A percentile compares a stretch with the other conserved stretches of the same genome.
phyloP scores from a whole-genome alignment of 768 basidiomycete species.

The Pilatotrama ljubarskyi region DNA sequence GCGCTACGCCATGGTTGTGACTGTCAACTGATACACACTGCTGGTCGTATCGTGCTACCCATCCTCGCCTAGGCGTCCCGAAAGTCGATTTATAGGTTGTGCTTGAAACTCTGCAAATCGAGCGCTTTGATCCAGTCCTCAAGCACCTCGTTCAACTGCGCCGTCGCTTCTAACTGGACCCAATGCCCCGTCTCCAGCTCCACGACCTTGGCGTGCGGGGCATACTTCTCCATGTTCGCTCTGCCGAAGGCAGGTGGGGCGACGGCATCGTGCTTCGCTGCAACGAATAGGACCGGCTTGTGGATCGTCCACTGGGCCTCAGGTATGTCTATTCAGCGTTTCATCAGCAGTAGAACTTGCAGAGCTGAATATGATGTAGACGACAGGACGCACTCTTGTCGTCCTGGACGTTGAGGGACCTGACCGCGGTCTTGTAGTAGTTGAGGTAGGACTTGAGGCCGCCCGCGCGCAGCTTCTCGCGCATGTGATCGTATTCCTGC shows the following conservation, averaged over 20 bases:
- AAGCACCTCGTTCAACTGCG: conserved; percentile 36
- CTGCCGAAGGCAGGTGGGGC: conserved; percentile 27
- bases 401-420: conserved; percentile 29
- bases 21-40: background rate
- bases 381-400: conserved; percentile 27
- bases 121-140: conserved; percentile 32
- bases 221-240: conserved; percentile 26
- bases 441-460: conserved; percentile 36
- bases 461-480: conserved; percentile 28
- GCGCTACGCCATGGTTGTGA: background rate
- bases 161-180: conserved; percentile 34
- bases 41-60: background rate
- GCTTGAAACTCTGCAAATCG: background rate
- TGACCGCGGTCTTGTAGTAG: conserved; percentile 37
- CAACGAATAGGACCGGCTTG: conserved; percentile 40
- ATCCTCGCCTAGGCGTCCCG: background rate
- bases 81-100: background rate
- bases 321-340: conserved; percentile 5
- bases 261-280: conserved; percentile 36
- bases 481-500: conserved; percentile 24
- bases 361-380: background rate
- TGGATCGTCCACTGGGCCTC: conserved; percentile 28
- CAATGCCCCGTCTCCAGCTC: conserved; percentile 43
- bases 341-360: background rate
- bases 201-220: conserved; percentile 30